Evolutionary conservation across 768 basidiomycete genomes (phyloP), one percentile per base, ranked within the genome.

Genomic region (Kwoniella newhampshirensis): DNA sequence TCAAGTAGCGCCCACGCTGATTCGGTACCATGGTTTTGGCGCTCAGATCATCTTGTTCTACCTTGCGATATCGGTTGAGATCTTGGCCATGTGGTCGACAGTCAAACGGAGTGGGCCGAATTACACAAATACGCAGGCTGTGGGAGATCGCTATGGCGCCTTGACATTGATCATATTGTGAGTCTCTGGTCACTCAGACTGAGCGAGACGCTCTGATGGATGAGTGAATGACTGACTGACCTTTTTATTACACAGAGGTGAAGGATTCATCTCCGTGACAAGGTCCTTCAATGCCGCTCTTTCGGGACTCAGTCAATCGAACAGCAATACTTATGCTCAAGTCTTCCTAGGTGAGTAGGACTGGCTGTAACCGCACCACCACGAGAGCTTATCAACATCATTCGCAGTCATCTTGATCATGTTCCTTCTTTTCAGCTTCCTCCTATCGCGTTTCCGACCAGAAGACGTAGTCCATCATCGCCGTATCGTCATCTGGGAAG

Each of bases 91-190:
- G 1, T 62, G 59, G 44, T 9, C 60, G 5, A 48, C 55, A 4
- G n/a, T 56, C 5, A 20, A 39, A 7, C 52, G 39, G 4, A 35
- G 54, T 17, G 13, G 45, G 2, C 26, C 48, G 9, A 13, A 36
- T 2, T 43, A 44, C 2, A 28, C 60, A 23, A 37, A 48, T 13
- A 54, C 57, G 3, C 32, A 58, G 17, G 39, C 54, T 17, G 39
- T 71, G 4, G 64, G 44, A 1, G 55, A 61, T 28, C 57, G 70
- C 27, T 72, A 68, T 52, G 70, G 67, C 21, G 64, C 65, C 4
- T 67, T 69, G 28, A 67, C 65, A 1, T 42, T 72, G 57, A 68
- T 72, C 48, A 63, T 72, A 21, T 43, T 72, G 66, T 71, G 51
- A 53, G 69, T 49, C 32, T 9, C 1, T 28, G 20, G 5, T 8